Conservation (phyloP, 192 early-diverging fungal genomes). For the Bifiguratus adelaidae region DNA sequence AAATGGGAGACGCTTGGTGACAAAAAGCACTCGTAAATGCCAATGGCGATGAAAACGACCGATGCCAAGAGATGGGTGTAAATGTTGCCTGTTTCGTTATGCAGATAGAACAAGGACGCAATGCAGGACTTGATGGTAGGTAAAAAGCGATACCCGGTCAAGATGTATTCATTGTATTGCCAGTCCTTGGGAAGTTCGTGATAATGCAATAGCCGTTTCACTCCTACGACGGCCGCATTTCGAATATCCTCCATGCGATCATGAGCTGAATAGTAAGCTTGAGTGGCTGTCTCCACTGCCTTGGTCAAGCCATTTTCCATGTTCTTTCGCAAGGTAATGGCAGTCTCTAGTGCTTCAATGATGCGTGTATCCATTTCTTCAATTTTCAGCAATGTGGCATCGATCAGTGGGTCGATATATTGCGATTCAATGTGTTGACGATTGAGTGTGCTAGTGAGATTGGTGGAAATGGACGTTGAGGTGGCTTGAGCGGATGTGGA, state of each 20-base stretch:
- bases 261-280: slow-evolving; percentile 9
- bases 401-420: slow-evolving; percentile 16
- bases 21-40: slow-evolving; percentile 34
- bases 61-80: slow-evolving; percentile 55
- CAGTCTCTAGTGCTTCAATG: slow-evolving; percentile 8
- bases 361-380: slow-evolving; percentile 20
- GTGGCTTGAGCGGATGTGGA: no score
- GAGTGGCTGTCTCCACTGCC: slow-evolving; percentile 10
- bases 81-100: slow-evolving; percentile 63
- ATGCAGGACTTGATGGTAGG: slow-evolving; percentile 41
- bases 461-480: no score
- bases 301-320: slow-evolving; percentile 4
- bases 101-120: slow-evolving; percentile 47
- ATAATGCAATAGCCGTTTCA: slow-evolving; percentile 39
- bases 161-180: slow-evolving; percentile 38
- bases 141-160: slow-evolving; percentile 42
- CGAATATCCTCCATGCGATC: slow-evolving; percentile 30
- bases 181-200: slow-evolving; percentile 49
- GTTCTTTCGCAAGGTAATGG: slow-evolving; percentile 7
- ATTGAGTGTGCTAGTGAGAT: no score
- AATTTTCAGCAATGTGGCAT: slow-evolving; percentile 12
- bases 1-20: slow-evolving; percentile 3
- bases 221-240: slow-evolving; percentile 29
- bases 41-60: slow-evolving; percentile 41
- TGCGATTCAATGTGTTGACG: no score